Evolutionary conservation across 1,284 basidiomycete genomes (phyloP), one percentile per base, ranked within the genome.

Genomic region (Rhodotorula sp.): DNA sequence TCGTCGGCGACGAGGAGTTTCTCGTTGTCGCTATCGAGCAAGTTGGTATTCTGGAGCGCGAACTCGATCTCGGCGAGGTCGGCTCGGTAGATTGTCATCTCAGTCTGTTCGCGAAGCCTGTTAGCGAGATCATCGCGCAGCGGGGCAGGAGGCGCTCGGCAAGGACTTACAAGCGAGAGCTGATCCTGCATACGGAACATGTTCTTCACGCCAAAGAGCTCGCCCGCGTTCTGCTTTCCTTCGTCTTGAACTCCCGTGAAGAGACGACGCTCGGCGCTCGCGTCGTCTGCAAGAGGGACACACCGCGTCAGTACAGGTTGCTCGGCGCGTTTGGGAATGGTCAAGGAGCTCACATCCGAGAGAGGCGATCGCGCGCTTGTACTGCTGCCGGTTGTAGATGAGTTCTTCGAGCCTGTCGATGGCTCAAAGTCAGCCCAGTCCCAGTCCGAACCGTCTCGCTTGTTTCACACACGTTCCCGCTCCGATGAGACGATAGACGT

Each of bases 401-500:
- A 77, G 68, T 63, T 77, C 77, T 58, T 77, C 77, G 56, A 77
- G 65, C 3, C 70, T 74, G 64, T 7, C 37, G 17, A 24, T 10
- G 4, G 22, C 3, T 12, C 29, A 14, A 51, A 18, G 6, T 18
- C 0, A 6, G n/a, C 29, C 45, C 6, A 24, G 54, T 24, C 14
- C 12, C 24, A 22, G 15, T 17, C 6, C 30, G 20, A 26, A 22
- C 17, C 14, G 14, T 15, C 22, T 42, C 4, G 26, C 6, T 7
- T 2, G 20, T 14, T 51, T 4, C 6, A 66, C 73, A 55, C 48
- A 74, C 1, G 91, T 91, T 7, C 91, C 92, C 6, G 90, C 89
- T 3, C 89, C 91, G 22, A 95, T 84, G 18, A 96, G 84, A 54
- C 92, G 87, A 77, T 89, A 91, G 0, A 95, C 92, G 0, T 86